Evolutionary conservation across 306 rosid genomes (phyloP).

Genomic region (Heteromeles arbutifolia): DNA sequence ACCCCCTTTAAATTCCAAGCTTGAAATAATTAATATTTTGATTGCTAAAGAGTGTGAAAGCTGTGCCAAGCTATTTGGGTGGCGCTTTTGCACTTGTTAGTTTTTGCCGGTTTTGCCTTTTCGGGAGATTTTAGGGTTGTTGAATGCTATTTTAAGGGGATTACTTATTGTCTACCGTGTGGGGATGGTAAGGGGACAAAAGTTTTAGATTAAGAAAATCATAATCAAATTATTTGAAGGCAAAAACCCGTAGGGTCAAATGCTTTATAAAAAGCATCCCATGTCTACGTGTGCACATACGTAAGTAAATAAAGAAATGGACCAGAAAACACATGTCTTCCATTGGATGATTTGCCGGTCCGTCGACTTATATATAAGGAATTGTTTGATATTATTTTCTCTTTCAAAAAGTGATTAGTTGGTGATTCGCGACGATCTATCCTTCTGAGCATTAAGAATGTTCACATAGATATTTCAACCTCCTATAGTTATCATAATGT

Average conservation of each 20-base stretch:
- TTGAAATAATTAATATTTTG: neutral
- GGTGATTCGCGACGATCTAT: no score
- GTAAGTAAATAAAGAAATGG: slow-evolving; percentile 19
- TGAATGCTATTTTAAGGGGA: neutral
- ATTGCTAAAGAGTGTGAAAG: neutral
- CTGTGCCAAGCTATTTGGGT: neutral
- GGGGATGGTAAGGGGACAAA: slow-evolving; percentile 4
- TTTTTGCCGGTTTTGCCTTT: neutral
- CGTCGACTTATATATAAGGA: neutral
- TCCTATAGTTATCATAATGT: accelerated
- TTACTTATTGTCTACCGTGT: neutral
- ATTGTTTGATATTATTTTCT: neutral
- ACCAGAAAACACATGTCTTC: slow-evolving; percentile 40
- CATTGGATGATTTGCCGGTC: slow-evolving; percentile 45
- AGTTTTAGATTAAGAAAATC: neutral
- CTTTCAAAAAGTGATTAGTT: no score
- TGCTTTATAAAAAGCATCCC: slow-evolving; percentile 9
- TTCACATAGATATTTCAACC: accelerated
- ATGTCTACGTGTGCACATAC: slow-evolving; percentile 34
- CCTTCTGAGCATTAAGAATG: no score
- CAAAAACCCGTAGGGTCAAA: neutral
- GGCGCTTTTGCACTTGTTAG: neutral
- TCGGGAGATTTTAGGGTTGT: neutral
- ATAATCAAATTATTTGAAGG: neutral
- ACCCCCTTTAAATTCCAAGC: slow-evolving; percentile 27